Evolutionary conservation across 164 flowering plant species (phyloP).

Genomic region (Platanus orientalis): DNA sequence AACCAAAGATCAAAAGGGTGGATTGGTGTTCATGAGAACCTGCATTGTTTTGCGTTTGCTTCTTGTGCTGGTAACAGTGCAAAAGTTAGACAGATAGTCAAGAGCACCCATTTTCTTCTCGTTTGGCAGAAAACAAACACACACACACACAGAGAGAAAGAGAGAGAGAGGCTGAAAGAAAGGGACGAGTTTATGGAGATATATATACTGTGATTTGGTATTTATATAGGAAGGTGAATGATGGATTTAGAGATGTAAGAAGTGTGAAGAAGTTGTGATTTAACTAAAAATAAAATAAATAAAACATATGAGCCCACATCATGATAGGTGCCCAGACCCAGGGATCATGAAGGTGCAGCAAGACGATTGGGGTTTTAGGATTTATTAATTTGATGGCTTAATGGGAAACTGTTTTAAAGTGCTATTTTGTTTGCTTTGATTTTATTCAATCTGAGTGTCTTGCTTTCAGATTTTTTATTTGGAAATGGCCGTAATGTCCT

Average conservation of each 20-base stretch:
- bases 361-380: background rate
- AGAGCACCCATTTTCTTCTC: slow-evolving; percentile 54
- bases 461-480: background rate
- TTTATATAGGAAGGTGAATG: background rate
- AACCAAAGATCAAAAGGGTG: background rate
- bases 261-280: background rate
- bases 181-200: background rate
- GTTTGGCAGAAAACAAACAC: background rate
- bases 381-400: background rate
- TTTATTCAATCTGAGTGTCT: background rate
- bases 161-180: background rate
- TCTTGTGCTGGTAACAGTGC: slow-evolving; percentile 46
- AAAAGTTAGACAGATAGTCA: slow-evolving; percentile 59
- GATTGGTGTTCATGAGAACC: slow-evolving; percentile 31
- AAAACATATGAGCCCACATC: background rate
- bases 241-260: background rate
- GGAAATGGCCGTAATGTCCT: background rate
- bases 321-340: background rate
- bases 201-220: background rate
- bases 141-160: background rate
- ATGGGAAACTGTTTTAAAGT: background rate
- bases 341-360: background rate
- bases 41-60: slow-evolving; percentile 59
- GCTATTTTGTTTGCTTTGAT: background rate
- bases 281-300: no score